A percentile compares a stretch with the other conserved stretches of the same genome.
Conservation (phyloP, 345 rosid species). For the Eucalyptus pauciflora region DNA sequence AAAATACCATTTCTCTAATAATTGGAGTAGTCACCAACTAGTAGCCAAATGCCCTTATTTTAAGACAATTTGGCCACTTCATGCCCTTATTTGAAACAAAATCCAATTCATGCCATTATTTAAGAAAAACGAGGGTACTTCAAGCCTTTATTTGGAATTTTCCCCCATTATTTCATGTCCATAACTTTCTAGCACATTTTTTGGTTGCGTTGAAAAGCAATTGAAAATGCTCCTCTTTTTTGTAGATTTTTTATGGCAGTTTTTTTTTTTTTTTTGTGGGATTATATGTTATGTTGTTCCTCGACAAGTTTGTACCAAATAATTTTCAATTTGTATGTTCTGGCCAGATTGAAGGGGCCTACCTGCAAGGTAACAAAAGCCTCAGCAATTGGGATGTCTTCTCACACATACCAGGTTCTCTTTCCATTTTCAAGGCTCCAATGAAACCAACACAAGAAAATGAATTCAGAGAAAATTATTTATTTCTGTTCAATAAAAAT, state of each 20-base stretch:
- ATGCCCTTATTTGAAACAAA: no score
- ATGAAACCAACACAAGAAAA: background rate
- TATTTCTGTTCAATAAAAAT: background rate
- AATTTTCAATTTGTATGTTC: background rate
- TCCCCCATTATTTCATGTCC: background rate
- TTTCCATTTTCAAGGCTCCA: background rate
- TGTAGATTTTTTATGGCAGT: background rate
- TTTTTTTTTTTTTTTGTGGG: background rate
- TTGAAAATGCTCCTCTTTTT: background rate
- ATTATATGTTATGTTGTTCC: background rate
- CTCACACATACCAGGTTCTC: conserved; percentile 1
- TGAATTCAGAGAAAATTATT: background rate
- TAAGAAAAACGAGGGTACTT: no score
- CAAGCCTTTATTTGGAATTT: no score
- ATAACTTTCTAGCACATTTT: background rate
- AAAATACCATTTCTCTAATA: no score
- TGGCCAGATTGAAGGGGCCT: conserved; percentile 8
- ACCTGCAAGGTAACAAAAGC: conserved; percentile 2
- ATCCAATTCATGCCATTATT: no score
- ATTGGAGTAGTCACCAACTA: no score
- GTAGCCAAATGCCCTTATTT: no score
- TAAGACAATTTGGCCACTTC: no score
- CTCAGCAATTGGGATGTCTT: conserved; percentile 17
- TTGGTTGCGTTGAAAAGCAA: background rate
- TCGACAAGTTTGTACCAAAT: background rate